phyloP scores from a whole-genome alignment of 441 rosid genomes.

The Geranium incanum region DNA sequence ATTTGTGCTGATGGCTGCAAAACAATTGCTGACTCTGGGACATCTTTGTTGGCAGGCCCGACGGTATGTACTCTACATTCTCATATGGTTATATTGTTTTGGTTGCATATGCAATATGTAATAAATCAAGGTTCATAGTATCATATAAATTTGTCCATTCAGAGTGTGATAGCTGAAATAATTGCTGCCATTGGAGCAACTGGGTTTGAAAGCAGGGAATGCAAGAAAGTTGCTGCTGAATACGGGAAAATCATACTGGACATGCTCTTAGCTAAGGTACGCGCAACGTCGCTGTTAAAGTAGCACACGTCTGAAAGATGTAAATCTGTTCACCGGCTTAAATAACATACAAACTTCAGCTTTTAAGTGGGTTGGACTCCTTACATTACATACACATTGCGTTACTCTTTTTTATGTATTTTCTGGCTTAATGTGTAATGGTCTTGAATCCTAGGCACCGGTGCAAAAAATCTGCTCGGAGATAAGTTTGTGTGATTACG shows the following conservation, averaged over 20 bases:
- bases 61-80: conserved; percentile 33
- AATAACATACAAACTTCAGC: no score
- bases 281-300: background rate
- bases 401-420: no score
- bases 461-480: conserved; percentile 52
- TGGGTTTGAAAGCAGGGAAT: conserved; percentile 57
- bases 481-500: conserved; percentile 45
- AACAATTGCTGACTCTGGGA: conserved; percentile 76
- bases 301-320: no score
- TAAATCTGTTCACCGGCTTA: no score
- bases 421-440: background rate
- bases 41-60: conserved; percentile 72
- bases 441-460: conserved; percentile 31
- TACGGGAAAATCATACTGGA: conserved; percentile 68
- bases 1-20: conserved; percentile 54
- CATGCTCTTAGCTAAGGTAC: conserved; percentile 53
- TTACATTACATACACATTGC: no score
- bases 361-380: no score
- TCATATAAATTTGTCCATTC: background rate
- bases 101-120: background rate
- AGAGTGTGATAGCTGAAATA: conserved; percentile 67
- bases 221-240: conserved; percentile 58
- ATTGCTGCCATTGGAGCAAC: conserved; percentile 74
- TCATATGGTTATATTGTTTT: background rate
- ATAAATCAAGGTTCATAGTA: background rate